A percentile compares a stretch with the other conserved stretches of the same genome.
phyloP scores from a whole-genome alignment of 2,329 filamentous ascomycete genomes.

The Penicillium hordei region DNA sequence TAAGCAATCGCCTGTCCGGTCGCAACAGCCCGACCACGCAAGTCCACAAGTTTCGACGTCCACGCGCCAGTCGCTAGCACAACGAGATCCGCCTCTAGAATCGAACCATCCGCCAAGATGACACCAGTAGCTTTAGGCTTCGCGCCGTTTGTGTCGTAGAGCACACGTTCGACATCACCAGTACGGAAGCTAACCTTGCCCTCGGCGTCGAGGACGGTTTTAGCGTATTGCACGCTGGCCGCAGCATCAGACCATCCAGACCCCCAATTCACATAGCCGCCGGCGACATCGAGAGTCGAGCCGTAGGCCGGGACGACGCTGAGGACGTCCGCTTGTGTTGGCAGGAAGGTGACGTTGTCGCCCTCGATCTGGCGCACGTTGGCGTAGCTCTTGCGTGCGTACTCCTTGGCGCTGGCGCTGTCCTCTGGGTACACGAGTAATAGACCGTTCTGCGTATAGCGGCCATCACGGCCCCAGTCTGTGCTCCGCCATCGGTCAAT shows the following conservation, averaged over 20 bases:
- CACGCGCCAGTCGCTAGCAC: conserved; percentile 85
- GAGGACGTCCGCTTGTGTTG: conserved; percentile 36
- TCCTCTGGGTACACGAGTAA: conserved; percentile 41
- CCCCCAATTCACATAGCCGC: conserved; percentile 49
- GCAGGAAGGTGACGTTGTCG: conserved; percentile 37
- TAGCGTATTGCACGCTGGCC: conserved; percentile 41
- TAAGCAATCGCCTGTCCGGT: conserved; percentile 83
- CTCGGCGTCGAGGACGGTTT: conserved; percentile 38
- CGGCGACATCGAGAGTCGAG: conserved; percentile 34
- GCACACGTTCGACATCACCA: conserved; percentile 38
- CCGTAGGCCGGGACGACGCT: conserved; percentile 38
- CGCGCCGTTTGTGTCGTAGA: conserved; percentile 25
- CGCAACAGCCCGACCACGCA: conserved; percentile 72
- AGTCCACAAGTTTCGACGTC: conserved; percentile 74
- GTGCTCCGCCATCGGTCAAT: conserved; percentile 64
- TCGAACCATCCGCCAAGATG: conserved; percentile 49
- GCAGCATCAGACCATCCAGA: conserved; percentile 50
- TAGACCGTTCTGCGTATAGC: conserved; percentile 47
- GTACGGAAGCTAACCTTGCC: conserved; percentile 38
- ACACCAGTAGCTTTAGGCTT: conserved; percentile 53
- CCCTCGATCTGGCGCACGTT: conserved; percentile 40
- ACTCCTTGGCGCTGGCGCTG: conserved; percentile 33
- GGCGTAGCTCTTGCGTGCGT: conserved; percentile 42
- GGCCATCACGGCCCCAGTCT: conserved; percentile 45
- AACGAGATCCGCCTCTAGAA: conserved; percentile 66